phyloP scores from a whole-genome alignment of 2,329 filamentous ascomycete genomes.

The Teratosphaeria viscida region DNA sequence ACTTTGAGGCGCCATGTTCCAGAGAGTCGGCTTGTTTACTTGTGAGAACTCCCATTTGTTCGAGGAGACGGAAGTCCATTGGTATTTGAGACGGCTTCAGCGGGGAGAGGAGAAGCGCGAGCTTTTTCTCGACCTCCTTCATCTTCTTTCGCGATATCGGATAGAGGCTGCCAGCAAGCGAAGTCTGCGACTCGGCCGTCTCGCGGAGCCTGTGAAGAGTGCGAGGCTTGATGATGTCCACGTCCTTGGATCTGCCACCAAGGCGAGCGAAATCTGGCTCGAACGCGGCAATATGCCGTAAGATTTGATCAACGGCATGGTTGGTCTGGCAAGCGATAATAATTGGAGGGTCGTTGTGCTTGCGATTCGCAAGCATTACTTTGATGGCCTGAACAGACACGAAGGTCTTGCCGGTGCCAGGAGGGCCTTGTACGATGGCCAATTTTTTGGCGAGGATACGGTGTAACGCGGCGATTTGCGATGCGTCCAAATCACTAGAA shows the following conservation, averaged over 20 bases:
- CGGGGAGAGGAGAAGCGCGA: slow-evolving; percentile 34
- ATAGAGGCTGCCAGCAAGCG: slow-evolving; percentile 32
- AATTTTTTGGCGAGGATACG: slow-evolving; percentile 62
- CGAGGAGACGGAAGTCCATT: slow-evolving; percentile 46
- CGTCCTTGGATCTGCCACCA: slow-evolving; percentile 59
- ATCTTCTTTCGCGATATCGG: slow-evolving; percentile 32
- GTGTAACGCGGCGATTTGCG: slow-evolving; percentile 58
- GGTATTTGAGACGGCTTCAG: slow-evolving; percentile 33
- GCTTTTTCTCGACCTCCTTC: slow-evolving; percentile 31
- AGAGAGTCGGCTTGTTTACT: slow-evolving; percentile 54
- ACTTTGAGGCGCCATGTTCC: slow-evolving; percentile 33
- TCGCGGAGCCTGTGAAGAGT: slow-evolving; percentile 55
- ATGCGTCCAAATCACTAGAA: slow-evolving; percentile 50
- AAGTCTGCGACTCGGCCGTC: slow-evolving; percentile 17
- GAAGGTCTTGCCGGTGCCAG: slow-evolving; percentile 70
- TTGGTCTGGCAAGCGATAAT: slow-evolving; percentile 82
- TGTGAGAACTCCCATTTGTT: slow-evolving; percentile 48
- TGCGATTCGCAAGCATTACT: slow-evolving; percentile 51
- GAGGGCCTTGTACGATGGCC: slow-evolving; percentile 74
- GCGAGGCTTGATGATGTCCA: slow-evolving; percentile 50
- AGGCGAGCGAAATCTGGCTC: slow-evolving; percentile 54
- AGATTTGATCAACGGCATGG: slow-evolving; percentile 75
- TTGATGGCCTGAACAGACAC: slow-evolving; percentile 64
- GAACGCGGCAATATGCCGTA: slow-evolving; percentile 53
- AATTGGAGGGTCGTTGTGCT: slow-evolving; percentile 52